Evolutionary conservation across 441 rosid genomes (phyloP).

Genomic region (Erysimum cheiri): DNA sequence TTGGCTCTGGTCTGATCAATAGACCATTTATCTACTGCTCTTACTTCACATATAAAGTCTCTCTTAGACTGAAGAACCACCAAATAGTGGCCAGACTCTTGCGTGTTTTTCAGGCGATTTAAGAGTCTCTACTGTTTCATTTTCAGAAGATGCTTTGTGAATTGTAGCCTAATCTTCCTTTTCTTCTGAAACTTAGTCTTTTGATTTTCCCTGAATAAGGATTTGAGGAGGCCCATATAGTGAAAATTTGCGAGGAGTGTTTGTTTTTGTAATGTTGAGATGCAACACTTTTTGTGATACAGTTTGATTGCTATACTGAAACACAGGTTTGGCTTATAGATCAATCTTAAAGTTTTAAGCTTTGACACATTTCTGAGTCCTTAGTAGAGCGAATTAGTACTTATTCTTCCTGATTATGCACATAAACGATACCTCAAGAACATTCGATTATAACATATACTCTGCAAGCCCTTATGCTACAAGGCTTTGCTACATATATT

Average conservation of each 20-base stretch:
- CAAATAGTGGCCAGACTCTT: conserved; percentile 32
- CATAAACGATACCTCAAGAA: background rate
- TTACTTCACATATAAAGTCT: conserved; percentile 31
- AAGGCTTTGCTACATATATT: conserved; percentile 15
- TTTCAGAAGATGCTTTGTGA: conserved; percentile 36
- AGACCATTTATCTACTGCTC: conserved; percentile 29
- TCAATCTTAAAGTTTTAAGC: background rate
- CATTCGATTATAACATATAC: conserved; percentile 24
- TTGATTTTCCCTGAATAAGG: conserved; percentile 31
- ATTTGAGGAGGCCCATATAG: conserved; percentile 28
- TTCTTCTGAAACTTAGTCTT: conserved; percentile 27
- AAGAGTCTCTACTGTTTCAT: conserved; percentile 33
- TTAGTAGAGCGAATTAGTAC: background rate
- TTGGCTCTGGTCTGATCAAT: conserved; percentile 33
- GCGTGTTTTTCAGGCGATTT: conserved; percentile 38
- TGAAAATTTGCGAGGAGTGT: conserved; percentile 26
- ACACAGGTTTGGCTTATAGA: conserved; percentile 25
- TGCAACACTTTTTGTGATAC: conserved; percentile 35
- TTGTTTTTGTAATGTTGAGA: conserved; percentile 32
- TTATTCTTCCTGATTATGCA: conserved; percentile 17
- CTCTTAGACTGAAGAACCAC: conserved; percentile 30
- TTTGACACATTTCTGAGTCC: background rate
- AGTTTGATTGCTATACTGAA: conserved; percentile 18
- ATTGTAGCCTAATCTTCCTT: conserved; percentile 36
- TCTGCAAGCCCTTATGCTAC: background rate